Evolutionary conservation across 352 stramenopile species (phyloP).

Genomic region (Lagenidium sp.): DNA sequence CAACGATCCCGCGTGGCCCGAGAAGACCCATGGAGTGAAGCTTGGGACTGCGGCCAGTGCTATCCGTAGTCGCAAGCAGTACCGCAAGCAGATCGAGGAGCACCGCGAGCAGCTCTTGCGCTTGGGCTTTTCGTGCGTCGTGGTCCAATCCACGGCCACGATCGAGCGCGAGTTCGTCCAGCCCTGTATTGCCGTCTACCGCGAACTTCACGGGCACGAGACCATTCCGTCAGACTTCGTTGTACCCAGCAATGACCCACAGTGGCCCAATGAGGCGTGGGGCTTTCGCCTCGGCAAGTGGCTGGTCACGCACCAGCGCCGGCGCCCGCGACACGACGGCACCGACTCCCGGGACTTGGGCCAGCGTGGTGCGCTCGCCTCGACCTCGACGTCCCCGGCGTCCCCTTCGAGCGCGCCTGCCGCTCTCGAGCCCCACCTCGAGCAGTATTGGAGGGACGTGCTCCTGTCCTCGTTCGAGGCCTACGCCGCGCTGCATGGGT

Average conservation of each 20-base stretch:
- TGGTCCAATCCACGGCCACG: slow-evolving; percentile 37
- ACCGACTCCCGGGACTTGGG: not conserved
- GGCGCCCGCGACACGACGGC: slow-evolving; percentile 6
- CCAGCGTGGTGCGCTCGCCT: not conserved
- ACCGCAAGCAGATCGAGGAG: slow-evolving; percentile 78
- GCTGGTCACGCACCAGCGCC: slow-evolving; percentile 46
- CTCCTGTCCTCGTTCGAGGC: slow-evolving; percentile 48
- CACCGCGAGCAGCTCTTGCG: slow-evolving; percentile 72
- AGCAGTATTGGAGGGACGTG: slow-evolving; percentile 71
- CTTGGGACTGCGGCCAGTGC: slow-evolving; percentile 86
- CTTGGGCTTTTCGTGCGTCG: slow-evolving; percentile 90
- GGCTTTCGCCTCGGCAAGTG: slow-evolving; percentile 84
- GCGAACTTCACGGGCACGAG: slow-evolving; percentile 60
- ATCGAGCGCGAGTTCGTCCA: slow-evolving; percentile 49
- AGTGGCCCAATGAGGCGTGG: slow-evolving; percentile 80
- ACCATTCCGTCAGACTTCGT: slow-evolving; percentile 54
- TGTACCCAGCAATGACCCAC: slow-evolving; percentile 58
- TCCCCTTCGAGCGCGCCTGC: not conserved
- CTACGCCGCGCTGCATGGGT: slow-evolving; percentile 37
- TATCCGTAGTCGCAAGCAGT: slow-evolving; percentile 83
- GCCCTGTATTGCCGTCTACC: slow-evolving; percentile 64
- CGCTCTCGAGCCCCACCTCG: slow-evolving; percentile 32
- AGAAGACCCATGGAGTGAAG: slow-evolving; percentile 76
- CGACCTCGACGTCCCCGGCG: not conserved
- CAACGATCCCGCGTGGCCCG: slow-evolving; percentile 61